A percentile compares a stretch with the other conserved stretches of the same genome.
Conservation (phyloP, 108 stramenopile genomes). For the Stephanodiscus minutulus region DNA sequence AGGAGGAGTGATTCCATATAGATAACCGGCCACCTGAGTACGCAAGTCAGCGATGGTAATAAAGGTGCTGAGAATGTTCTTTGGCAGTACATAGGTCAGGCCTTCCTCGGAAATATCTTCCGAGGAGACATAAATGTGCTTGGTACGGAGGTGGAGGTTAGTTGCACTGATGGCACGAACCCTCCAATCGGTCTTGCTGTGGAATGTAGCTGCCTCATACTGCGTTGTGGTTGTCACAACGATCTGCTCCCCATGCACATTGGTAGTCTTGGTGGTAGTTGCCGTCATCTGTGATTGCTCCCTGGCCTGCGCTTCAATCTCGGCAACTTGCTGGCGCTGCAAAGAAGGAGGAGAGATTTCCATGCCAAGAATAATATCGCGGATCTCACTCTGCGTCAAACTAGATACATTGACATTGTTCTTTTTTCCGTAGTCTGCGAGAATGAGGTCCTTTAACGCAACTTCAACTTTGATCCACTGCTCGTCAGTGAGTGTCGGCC, state of each 20-base stretch:
- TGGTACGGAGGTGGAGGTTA: constrained; percentile 96
- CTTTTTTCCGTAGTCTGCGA: constrained; percentile 99
- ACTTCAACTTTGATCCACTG: constrained; percentile 99
- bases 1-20: constrained; percentile 96
- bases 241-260: constrained; percentile 98
- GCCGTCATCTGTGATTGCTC: constrained; percentile 97
- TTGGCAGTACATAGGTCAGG: constrained; percentile 97
- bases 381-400: constrained; percentile 98
- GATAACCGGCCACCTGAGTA: constrained; percentile 96
- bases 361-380: constrained; percentile 99
- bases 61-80: constrained; percentile 97
- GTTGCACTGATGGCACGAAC: constrained; percentile 99
- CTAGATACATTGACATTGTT: constrained; percentile 99
- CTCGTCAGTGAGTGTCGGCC: constrained; percentile 98
- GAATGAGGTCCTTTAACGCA: constrained; percentile 97
- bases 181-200: constrained; percentile 98
- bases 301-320: constrained; percentile 98
- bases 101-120: constrained; percentile 97
- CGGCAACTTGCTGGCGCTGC: constrained; percentile 99
- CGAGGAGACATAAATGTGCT: constrained; percentile 97
- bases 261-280: constrained; percentile 97
- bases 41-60: constrained; percentile 95
- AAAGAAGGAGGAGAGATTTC: constrained; percentile 99
- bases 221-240: constrained; percentile 97
- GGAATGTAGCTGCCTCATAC: constrained; percentile 97